These are phyloP conservation scores for Monilinia aucupariae DNA, from an alignment of 2,329 filamentous ascomycete species.

Conservation along the genomic window DNA sequence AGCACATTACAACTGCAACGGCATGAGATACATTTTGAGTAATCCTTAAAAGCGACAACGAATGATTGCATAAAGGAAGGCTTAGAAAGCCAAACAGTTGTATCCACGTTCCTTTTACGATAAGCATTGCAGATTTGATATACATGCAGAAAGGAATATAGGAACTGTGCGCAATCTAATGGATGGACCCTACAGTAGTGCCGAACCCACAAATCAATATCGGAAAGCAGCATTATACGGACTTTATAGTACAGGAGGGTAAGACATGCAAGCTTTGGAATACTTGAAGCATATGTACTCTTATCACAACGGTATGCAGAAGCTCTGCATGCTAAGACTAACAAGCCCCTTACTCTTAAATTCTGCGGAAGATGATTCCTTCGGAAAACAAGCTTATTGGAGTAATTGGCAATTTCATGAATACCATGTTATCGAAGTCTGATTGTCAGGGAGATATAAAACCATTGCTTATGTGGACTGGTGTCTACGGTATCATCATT, in stretches of 20 bases:
- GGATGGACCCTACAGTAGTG: neutral
- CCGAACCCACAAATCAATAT: too few relatives aligned
- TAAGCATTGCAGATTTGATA: neutral
- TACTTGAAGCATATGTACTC: neutral
- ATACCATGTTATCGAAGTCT: neutral
- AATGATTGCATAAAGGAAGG: conserved; percentile 5
- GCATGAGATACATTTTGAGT: neutral
- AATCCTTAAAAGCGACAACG: neutral
- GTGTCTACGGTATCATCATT: neutral
- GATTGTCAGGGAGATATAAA: neutral
- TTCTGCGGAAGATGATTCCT: neutral
- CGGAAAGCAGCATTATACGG: too few relatives aligned
- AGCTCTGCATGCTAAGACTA: neutral
- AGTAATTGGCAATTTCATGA: conserved; percentile 8
- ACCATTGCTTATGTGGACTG: neutral
- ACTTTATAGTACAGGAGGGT: too few relatives aligned
- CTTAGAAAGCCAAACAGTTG: neutral
- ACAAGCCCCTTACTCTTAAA: neutral
- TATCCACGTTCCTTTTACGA: conserved; percentile 11
- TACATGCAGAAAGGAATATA: neutral
- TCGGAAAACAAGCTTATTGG: neutral
- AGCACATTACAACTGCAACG: too few relatives aligned
- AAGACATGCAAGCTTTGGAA: neutral
- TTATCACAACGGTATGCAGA: neutral
- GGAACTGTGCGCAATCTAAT: conserved; percentile 1